Conservation (phyloP, 352 stramenopile genomes). For the Phytophthora palmivora region DNA sequence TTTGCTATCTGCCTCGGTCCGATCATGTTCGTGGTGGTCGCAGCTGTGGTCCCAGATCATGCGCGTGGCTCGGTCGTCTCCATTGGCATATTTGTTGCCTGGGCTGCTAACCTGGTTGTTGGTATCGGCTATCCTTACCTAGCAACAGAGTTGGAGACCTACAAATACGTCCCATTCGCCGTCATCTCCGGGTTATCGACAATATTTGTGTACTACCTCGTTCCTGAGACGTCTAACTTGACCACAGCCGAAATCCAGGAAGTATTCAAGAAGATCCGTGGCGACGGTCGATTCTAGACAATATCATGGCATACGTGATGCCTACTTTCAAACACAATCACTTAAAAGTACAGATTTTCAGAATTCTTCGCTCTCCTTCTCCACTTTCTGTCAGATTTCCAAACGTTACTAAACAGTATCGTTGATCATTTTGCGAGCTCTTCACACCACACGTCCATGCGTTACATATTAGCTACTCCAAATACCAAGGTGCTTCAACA, state of each 20-base stretch:
- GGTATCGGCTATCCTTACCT: conserved; percentile 55
- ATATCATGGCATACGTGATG: neutral
- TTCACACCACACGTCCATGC: no score
- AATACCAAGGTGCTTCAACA: no score
- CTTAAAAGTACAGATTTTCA: neutral
- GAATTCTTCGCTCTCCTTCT: no score
- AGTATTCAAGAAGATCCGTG: conserved; percentile 41
- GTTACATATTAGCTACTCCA: no score
- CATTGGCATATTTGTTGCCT: conserved; percentile 41
- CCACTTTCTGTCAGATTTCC: no score
- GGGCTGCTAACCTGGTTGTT: conserved; percentile 45
- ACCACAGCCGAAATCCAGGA: conserved; percentile 46
- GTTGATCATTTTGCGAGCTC: no score
- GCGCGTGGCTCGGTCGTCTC: conserved; percentile 44
- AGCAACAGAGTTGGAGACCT: conserved; percentile 29
- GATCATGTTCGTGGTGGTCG: conserved; percentile 52
- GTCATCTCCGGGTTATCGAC: conserved; percentile 25
- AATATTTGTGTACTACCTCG: conserved; percentile 36
- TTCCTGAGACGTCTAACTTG: conserved; percentile 48
- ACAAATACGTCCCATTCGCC: conserved; percentile 45
- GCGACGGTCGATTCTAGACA: conserved; percentile 32
- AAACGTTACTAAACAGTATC: no score
- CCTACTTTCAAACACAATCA: neutral
- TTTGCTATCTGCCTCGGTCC: conserved; percentile 38
- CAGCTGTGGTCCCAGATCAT: conserved; percentile 40